Percentiles rank a stretch among this genome's conserved stretches.
phyloP scores from a whole-genome alignment of 306 rosid species.

The Malus sylvestris region DNA sequence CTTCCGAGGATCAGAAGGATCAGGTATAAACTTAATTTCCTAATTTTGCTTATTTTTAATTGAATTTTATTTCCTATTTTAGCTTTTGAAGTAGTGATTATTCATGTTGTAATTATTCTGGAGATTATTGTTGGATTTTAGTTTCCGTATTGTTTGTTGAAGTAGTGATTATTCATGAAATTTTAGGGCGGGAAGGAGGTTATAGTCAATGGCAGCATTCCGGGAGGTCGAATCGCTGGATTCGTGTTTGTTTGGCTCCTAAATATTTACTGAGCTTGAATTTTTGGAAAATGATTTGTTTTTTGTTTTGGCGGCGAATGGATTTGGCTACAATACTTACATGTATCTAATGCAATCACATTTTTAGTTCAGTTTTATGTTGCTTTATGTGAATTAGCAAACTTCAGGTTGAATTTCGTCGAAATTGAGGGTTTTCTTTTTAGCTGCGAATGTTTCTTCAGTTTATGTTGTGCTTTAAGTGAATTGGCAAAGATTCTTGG shows the following conservation, averaged over 20 bases:
- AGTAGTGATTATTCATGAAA: background rate
- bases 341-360: no score
- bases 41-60: background rate
- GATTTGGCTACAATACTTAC: no score
- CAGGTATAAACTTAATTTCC: conserved; percentile 35
- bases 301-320: background rate
- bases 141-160: background rate
- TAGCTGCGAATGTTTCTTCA: no score
- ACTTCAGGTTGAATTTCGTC: background rate
- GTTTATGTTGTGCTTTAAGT: no score
- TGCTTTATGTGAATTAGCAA: background rate
- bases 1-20: conserved; percentile 75
- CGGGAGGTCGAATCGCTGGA: background rate
- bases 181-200: background rate
- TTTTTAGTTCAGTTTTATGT: background rate
- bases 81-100: background rate
- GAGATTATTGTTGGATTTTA: background rate
- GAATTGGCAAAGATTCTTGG: no score
- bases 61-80: background rate
- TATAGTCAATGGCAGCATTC: background rate
- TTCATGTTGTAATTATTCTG: background rate
- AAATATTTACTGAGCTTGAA: background rate
- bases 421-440: no score
- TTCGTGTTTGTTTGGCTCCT: background rate
- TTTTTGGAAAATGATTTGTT: background rate